Evolutionary conservation across 352 stramenopile species (phyloP).

Genomic region (Plasmopara muralis): DNA sequence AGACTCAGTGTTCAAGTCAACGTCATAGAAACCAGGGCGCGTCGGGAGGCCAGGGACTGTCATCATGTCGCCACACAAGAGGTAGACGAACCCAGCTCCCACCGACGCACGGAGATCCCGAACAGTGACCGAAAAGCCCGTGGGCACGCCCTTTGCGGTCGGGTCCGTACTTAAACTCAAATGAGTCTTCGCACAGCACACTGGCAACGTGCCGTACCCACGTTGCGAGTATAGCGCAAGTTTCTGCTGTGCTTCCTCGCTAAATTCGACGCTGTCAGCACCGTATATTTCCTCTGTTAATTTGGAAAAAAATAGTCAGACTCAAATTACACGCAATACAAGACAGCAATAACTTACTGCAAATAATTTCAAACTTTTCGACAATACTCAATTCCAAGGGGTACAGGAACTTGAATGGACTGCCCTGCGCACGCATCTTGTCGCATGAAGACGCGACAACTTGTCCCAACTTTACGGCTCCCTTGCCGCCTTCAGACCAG

Average conservation of each 20-base stretch:
- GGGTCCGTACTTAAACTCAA: constrained; percentile 95
- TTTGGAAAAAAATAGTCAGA: constrained; percentile 6
- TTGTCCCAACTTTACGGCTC: constrained; percentile 87
- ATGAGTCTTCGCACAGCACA: constrained; percentile 99
- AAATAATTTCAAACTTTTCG: constrained; percentile 95
- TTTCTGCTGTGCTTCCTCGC: constrained; percentile 90
- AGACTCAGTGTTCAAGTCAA: constrained; percentile 92
- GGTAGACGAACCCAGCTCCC: constrained; percentile 95
- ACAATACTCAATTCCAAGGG: constrained; percentile 86
- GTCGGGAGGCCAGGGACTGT: constrained; percentile 98
- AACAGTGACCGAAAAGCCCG: constrained; percentile 90
- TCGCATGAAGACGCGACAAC: constrained; percentile 91
- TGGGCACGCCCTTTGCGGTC: constrained; percentile 91
- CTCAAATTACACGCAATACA: not conserved
- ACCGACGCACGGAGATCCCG: constrained; percentile 93
- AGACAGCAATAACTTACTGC: constrained; percentile 76
- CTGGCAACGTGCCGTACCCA: constrained; percentile 67
- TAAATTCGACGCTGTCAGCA: constrained; percentile 92
- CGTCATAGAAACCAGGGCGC: constrained; percentile 97
- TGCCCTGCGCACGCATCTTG: constrained; percentile 59
- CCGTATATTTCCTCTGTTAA: constrained; percentile 93
- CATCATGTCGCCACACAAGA: constrained; percentile 97
- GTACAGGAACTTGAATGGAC: constrained; percentile 95
- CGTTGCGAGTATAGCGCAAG: constrained; percentile 86
- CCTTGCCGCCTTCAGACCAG: constrained; percentile 65